These are phyloP conservation scores for Lanmaoa rubissima DNA, from an alignment of 768 basidiomycete genomes.

Conservation along the genomic window DNA sequence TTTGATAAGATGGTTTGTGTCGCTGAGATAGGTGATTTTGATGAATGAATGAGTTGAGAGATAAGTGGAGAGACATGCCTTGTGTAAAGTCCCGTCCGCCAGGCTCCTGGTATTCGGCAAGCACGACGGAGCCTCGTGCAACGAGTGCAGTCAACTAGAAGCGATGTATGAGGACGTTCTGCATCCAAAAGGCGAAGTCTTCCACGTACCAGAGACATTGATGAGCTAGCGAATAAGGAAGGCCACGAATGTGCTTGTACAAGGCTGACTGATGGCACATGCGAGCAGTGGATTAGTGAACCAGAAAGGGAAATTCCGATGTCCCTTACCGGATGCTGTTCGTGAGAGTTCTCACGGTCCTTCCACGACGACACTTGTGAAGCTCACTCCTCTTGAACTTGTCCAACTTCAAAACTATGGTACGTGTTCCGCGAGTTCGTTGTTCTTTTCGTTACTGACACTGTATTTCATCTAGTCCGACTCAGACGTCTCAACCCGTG, in stretches of 20 bases:
- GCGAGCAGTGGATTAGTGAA: too few relatives aligned
- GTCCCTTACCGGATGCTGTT: not conserved
- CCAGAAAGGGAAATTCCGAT: conserved; percentile 21
- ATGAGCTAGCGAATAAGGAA: not conserved
- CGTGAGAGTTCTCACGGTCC: conserved; percentile 21
- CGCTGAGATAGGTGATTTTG: conserved; percentile 42
- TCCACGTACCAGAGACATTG: conserved; percentile 29
- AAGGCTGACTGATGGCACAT: not conserved
- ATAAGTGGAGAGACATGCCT: conserved; percentile 46
- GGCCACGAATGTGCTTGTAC: not conserved
- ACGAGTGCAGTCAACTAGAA: conserved; percentile 80
- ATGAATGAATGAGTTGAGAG: not conserved
- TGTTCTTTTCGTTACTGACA: not conserved
- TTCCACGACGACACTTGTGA: conserved; percentile 22
- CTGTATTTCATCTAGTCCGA: conserved; percentile 56
- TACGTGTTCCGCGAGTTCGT: conserved; percentile 17
- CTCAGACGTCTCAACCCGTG: conserved; percentile 61
- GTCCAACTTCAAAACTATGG: conserved; percentile 28
- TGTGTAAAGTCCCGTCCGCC: conserved; percentile 86
- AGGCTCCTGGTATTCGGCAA: conserved; percentile 78
- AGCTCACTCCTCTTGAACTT: conserved; percentile 2
- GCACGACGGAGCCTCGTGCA: conserved; percentile 70
- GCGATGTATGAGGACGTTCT: not conserved
- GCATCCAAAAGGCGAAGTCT: not conserved
- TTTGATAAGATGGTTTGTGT: conserved; percentile 88